Evolutionary conservation across 2,329 filamentous ascomycete genomes (phyloP).

Genomic region (Arthroderma sp.): DNA sequence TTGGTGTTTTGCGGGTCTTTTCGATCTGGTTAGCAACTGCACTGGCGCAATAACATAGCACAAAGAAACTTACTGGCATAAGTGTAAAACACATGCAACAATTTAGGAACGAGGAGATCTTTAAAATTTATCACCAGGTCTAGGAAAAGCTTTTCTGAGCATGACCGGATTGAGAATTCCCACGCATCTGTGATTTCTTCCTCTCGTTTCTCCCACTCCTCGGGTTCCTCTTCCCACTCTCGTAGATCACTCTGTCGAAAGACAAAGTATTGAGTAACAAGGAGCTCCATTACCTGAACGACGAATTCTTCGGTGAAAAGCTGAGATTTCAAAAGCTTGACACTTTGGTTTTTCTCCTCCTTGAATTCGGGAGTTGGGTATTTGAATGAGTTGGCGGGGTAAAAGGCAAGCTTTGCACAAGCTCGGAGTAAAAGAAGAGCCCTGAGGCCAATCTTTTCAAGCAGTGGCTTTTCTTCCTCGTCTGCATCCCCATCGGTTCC

Average conservation of each 20-base stretch:
- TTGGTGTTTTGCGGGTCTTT: slow-evolving; percentile 48
- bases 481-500: slow-evolving; percentile 34
- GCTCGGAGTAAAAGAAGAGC: slow-evolving; percentile 69
- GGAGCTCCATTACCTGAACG: slow-evolving; percentile 64
- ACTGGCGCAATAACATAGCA: too few relatives aligned
- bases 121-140: slow-evolving; percentile 86
- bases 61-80: slow-evolving; percentile 47
- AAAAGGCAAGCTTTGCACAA: slow-evolving; percentile 75
- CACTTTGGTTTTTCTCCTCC: slow-evolving; percentile 59
- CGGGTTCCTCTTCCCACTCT: slow-evolving; percentile 86
- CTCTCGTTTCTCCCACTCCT: slow-evolving; percentile 89
- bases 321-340: slow-evolving; percentile 54
- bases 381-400: slow-evolving; percentile 67
- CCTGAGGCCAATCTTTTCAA: slow-evolving; percentile 70
- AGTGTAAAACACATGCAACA: slow-evolving; percentile 70
- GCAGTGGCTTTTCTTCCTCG: slow-evolving; percentile 41
- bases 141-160: slow-evolving; percentile 84
- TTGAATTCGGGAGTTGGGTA: slow-evolving; percentile 64
- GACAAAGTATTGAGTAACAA: slow-evolving; percentile 78
- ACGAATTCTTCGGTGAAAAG: slow-evolving; percentile 68
- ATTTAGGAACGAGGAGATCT: slow-evolving; percentile 59
- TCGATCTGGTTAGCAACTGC: slow-evolving; percentile 1
- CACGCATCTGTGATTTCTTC: slow-evolving; percentile 73
- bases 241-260: slow-evolving; percentile 75
- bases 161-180: slow-evolving; percentile 85